Evolutionary conservation across 345 rosid genomes (phyloP).

Genomic region (Lepidium sativum): DNA sequence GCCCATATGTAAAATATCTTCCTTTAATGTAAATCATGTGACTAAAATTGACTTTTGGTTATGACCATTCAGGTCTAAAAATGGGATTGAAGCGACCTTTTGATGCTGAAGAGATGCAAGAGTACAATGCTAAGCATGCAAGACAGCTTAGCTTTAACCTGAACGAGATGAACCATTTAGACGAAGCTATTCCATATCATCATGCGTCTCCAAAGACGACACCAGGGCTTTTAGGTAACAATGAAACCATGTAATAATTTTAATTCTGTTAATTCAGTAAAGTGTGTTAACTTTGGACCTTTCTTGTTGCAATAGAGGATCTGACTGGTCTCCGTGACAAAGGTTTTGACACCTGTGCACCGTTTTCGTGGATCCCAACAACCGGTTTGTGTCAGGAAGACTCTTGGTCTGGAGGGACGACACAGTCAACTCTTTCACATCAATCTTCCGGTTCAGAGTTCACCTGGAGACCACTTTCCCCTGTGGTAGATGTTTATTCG

Average conservation of each 20-base stretch:
- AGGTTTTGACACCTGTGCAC: constrained; percentile 23
- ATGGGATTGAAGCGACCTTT: constrained; percentile 53
- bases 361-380: background rate
- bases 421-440: constrained; percentile 23
- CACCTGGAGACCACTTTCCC: constrained; percentile 25
- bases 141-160: constrained; percentile 28
- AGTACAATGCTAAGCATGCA: constrained; percentile 37
- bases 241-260: background rate
- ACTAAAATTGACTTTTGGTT: constrained; percentile 13
- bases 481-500: constrained; percentile 23
- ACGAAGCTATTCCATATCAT: constrained; percentile 22
- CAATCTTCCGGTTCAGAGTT: constrained; percentile 27
- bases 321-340: constrained; percentile 12
- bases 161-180: constrained; percentile 15
- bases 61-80: background rate
- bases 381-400: constrained; percentile 29
- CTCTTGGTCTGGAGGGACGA: constrained; percentile 1
- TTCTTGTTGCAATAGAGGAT: constrained; percentile 19
- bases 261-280: too few species aligned
- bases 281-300: background rate
- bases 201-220: constrained; percentile 8
- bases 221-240: constrained; percentile 22
- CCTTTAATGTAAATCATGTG: background rate
- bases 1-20: background rate
- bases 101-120: constrained; percentile 40